Percentiles rank a stretch among this genome's conserved stretches.
Evolutionary conservation across 495 filamentous ascomycete genomes (phyloP).

Genomic region (Pseudoneurospora amorphoporcata): DNA sequence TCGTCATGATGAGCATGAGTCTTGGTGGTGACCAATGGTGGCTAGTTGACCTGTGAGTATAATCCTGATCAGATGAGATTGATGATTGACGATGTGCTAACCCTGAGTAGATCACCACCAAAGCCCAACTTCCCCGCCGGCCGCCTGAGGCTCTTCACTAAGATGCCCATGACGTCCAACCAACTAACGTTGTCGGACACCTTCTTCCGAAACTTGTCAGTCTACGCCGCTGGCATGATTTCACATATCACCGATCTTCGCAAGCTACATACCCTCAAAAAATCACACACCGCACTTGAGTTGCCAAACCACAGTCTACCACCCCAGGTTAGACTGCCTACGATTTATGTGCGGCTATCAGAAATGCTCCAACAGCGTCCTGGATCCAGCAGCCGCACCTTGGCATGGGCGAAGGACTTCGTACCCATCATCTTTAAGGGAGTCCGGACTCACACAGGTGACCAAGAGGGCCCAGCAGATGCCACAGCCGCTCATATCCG

Average conservation of each 20-base stretch:
- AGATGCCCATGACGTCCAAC: constrained; percentile 28
- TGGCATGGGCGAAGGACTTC: constrained; percentile 43
- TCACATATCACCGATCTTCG: constrained; percentile 34
- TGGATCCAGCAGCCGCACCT: not conserved
- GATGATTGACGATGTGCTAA: constrained; percentile 6
- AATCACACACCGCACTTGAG: constrained; percentile 17
- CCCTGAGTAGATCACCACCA: constrained; percentile 6
- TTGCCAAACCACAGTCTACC: constrained; percentile 16
- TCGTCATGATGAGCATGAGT: constrained; percentile 56
- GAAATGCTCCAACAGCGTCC: constrained; percentile 25
- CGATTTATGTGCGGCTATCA: constrained; percentile 32
- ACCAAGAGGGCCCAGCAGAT: constrained; percentile 10
- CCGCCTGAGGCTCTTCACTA: constrained; percentile 21
- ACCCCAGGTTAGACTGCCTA: constrained; percentile 30
- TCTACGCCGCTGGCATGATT: constrained; percentile 31
- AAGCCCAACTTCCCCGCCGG: constrained; percentile 6
- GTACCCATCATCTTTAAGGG: constrained; percentile 44
- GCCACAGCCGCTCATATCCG: constrained; percentile 1
- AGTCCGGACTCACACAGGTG: constrained; percentile 18
- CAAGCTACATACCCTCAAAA: constrained; percentile 28
- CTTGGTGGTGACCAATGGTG: constrained; percentile 70
- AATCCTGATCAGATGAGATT: not conserved
- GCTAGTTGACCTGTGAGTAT: constrained; percentile 51
- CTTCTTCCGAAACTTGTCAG: constrained; percentile 31
- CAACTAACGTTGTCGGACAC: constrained; percentile 22